Evolutionary conservation across 139 green algal genomes (phyloP).

Genomic region (Chlorella sp.): DNA sequence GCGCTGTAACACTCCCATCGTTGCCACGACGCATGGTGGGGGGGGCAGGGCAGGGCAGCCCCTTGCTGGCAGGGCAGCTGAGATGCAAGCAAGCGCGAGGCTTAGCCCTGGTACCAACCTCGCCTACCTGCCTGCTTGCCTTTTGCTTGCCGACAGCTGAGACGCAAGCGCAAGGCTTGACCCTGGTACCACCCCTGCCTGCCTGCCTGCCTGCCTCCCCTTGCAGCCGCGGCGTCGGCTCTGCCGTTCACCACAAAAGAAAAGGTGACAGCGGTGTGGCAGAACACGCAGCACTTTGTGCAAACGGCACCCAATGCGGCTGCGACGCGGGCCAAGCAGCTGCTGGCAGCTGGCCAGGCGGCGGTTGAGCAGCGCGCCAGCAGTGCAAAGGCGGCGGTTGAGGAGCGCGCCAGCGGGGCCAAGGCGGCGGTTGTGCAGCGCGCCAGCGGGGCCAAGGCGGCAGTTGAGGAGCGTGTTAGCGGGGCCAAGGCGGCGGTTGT

Average conservation of each 20-base stretch:
- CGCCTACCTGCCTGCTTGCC: no score
- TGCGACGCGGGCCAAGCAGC: neutral
- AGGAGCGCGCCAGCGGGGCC: neutral
- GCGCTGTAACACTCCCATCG: neutral
- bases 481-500: neutral
- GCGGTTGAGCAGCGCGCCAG: neutral
- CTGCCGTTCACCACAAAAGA: neutral
- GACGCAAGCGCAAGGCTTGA: no score
- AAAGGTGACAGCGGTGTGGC: neutral
- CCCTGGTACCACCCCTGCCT: neutral
- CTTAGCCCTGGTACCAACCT: neutral
- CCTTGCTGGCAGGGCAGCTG: neutral
- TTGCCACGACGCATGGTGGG: neutral
- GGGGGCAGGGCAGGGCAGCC: neutral
- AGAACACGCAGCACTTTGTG: no score
- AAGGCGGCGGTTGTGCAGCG: neutral
- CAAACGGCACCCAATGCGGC: neutral
- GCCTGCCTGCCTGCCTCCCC: neutral
- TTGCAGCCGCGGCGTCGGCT: constrained; percentile 3
- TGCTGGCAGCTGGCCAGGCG: neutral
- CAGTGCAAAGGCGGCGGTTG: neutral
- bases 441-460: neutral
- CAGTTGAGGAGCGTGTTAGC: neutral
- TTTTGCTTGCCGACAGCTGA: neutral
- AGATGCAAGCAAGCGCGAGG: neutral